Conservation (phyloP, 164 flowering plant species). For the Protea cynaroides region DNA sequence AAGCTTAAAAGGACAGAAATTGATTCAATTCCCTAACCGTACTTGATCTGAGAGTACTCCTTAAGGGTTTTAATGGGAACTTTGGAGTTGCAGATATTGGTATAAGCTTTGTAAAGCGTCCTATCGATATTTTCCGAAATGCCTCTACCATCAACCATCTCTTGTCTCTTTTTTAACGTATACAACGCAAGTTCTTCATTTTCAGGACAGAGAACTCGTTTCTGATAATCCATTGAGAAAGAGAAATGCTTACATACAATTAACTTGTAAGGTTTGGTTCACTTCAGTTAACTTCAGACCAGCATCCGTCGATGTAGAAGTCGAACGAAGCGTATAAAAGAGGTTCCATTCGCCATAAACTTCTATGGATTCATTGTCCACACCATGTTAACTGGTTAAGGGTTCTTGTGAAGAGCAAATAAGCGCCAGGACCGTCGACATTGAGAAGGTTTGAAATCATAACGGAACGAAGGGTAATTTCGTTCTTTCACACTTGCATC, state of each 20-base stretch:
- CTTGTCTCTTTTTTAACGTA: slow-evolving; percentile 53
- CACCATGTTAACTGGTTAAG: neutral
- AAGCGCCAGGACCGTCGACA: neutral
- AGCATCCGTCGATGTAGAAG: neutral
- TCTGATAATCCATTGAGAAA: slow-evolving; percentile 29
- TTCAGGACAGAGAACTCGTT: slow-evolving; percentile 42
- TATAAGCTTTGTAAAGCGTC: slow-evolving; percentile 52
- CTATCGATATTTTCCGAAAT: slow-evolving; percentile 41
- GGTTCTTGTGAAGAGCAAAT: neutral
- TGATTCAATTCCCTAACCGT: slow-evolving; percentile 7
- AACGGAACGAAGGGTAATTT: too few relatives aligned
- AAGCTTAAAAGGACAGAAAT: neutral
- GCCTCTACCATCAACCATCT: slow-evolving; percentile 51
- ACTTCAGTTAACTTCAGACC: neutral
- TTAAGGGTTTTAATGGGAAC: slow-evolving; percentile 50
- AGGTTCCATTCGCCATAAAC: neutral
- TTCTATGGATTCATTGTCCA: neutral
- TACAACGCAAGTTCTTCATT: slow-evolving; percentile 55
- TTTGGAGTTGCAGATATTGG: slow-evolving; percentile 46
- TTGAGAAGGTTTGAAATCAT: neutral
- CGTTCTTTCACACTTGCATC: too few relatives aligned
- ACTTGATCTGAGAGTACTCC: slow-evolving; percentile 72
- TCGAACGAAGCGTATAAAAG: neutral
- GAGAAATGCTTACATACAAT: neutral
- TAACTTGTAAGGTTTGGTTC: neutral